phyloP scores from a whole-genome alignment of 2,329 filamentous ascomycete genomes.

The Cordyceps javanica region DNA sequence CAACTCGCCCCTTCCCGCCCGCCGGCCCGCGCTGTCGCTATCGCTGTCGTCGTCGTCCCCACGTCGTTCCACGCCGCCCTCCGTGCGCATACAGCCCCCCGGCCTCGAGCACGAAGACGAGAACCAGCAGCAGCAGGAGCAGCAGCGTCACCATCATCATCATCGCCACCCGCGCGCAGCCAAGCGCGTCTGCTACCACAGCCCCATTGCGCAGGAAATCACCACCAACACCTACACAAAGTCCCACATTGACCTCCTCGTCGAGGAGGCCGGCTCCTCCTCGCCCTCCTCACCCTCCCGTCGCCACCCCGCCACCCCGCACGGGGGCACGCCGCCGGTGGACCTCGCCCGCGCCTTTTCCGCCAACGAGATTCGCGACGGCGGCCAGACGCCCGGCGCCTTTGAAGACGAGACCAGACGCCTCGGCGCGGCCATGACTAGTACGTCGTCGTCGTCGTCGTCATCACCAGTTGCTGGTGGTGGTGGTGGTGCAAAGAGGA shows the following conservation, averaged over 20 bases:
- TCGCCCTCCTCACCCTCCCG: no score
- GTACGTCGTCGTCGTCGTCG: no score
- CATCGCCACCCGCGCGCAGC: no score
- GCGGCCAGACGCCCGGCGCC: constrained; percentile 56
- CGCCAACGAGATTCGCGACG: constrained; percentile 50
- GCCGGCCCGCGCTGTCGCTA: constrained; percentile 24
- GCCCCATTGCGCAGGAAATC: constrained; percentile 57
- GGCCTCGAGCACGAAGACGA: constrained; percentile 17
- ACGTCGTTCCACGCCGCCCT: constrained; percentile 48
- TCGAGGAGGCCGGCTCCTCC: constrained; percentile 45
- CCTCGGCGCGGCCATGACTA: constrained; percentile 39
- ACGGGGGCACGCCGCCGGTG: no score
- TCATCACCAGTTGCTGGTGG: constrained; percentile 48
- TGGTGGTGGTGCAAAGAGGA: constrained; percentile 32
- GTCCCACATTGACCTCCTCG: constrained; percentile 57
- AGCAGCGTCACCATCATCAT: no score
- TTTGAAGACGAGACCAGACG: constrained; percentile 57
- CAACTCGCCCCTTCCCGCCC: constrained; percentile 57
- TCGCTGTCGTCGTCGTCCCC: constrained; percentile 46
- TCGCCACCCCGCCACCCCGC: constrained; percentile 27
- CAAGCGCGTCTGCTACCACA: constrained; percentile 55
- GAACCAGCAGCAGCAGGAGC: constrained; percentile 49
- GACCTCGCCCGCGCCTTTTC: constrained; percentile 47
- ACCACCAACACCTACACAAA: constrained; percentile 55
- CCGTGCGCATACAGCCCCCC: not conserved